Percentiles rank a stretch among this genome's conserved stretches.
These are phyloP conservation scores for Fusarium agapanthi DNA, from an alignment of 2,329 filamentous ascomycete genomes.

Conservation along the genomic window DNA sequence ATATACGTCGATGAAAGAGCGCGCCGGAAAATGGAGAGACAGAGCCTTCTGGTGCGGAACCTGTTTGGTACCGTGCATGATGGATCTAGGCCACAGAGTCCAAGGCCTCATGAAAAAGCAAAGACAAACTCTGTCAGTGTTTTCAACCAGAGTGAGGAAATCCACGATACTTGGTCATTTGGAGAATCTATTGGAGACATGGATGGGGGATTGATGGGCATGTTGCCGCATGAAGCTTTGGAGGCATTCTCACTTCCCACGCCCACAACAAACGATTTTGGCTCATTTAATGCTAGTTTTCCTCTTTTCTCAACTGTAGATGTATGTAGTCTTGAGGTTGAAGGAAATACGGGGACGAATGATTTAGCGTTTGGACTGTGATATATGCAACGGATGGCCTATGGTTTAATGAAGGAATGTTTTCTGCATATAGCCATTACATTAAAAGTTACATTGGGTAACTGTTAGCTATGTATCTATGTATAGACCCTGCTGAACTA, in stretches of 20 bases:
- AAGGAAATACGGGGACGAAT: neutral
- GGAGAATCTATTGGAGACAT: neutral
- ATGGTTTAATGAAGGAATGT: no score
- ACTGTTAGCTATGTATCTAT: no score
- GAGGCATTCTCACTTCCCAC: neutral
- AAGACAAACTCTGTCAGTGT: fast-evolving
- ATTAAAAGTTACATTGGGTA: no score
- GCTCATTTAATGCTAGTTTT: neutral
- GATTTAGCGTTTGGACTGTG: neutral
- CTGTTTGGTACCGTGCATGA: neutral
- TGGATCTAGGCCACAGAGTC: neutral
- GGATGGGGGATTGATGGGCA: neutral
- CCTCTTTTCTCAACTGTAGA: neutral
- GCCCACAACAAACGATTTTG: neutral
- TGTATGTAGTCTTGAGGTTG: neutral
- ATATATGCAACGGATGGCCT: neutral
- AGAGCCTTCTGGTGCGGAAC: neutral
- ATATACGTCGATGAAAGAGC: neutral
- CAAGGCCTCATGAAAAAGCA: neutral
- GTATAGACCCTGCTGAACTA: no score
- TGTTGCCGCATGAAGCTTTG: neutral
- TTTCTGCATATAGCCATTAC: no score
- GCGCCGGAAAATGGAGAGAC: neutral
- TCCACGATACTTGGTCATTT: neutral
- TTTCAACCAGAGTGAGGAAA: neutral